Evolutionary conservation across 257 asterid species (phyloP).

Genomic region (Phtheirospermum japonicum): DNA sequence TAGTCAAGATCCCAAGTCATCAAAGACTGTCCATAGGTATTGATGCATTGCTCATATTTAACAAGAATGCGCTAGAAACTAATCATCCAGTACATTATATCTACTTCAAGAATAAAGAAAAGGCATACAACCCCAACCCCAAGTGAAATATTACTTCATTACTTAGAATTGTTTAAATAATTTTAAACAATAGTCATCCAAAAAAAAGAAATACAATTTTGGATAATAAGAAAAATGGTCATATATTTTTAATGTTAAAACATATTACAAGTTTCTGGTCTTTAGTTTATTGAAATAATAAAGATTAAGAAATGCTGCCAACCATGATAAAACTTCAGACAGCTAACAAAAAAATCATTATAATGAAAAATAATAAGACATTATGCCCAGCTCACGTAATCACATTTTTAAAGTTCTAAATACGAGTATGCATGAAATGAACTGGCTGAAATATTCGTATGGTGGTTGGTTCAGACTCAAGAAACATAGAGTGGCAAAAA

Average conservation of each 20-base stretch:
- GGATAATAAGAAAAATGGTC: too few species aligned
- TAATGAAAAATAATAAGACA: too few species aligned
- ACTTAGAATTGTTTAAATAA: background rate
- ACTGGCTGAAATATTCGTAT: slow-evolving; percentile 8
- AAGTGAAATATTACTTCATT: background rate
- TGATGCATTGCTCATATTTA: background rate
- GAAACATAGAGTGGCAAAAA: slow-evolving; percentile 20
- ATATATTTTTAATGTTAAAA: too few species aligned
- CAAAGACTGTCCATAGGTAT: background rate
- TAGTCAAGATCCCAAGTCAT: background rate
- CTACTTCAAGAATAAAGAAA: slow-evolving; percentile 5
- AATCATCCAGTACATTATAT: background rate
- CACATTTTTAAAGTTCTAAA: too few species aligned
- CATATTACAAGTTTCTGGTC: too few species aligned
- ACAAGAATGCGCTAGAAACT: slow-evolving; percentile 10
- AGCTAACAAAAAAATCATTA: too few species aligned
- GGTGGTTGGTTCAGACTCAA: slow-evolving; percentile 11
- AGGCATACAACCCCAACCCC: background rate
- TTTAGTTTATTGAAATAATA: too few species aligned
- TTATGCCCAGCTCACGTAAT: too few species aligned
- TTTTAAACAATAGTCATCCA: slow-evolving; percentile 1
- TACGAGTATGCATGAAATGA: slow-evolving; percentile 9
- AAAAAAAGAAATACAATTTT: background rate
- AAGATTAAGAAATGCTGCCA: too few species aligned
- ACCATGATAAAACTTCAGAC: too few species aligned